Conservation (phyloP, 306 rosid genomes). For the Cicer judaicum region DNA sequence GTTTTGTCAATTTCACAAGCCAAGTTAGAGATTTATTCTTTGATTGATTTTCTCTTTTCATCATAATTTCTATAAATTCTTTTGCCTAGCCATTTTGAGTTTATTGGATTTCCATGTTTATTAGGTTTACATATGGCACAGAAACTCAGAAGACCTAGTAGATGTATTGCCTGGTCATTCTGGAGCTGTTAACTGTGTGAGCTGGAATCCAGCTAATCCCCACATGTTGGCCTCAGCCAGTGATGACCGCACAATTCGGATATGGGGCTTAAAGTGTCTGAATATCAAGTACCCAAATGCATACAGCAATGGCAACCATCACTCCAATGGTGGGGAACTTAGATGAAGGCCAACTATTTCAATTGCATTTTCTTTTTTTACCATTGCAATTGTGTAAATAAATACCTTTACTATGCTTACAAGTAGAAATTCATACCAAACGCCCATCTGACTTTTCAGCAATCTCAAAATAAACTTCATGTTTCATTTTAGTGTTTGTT, state of each 20-base stretch:
- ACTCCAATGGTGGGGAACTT: conserved; percentile 79
- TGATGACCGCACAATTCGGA: conserved; percentile 87
- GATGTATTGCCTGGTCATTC: conserved; percentile 86
- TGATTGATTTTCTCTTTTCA: neutral
- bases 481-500: conserved; percentile 29
- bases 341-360: conserved; percentile 45
- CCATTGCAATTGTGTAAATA: conserved; percentile 86
- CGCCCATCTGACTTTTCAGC: conserved; percentile 61
- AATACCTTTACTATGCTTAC: conserved; percentile 53
- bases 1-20: conserved; percentile 2
- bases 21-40: neutral
- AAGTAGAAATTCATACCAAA: conserved; percentile 66
- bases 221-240: conserved; percentile 98
- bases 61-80: conserved; percentile 2
- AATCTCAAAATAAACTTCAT: conserved; percentile 59
- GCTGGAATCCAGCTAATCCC: conserved; percentile 95
- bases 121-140: conserved; percentile 92
- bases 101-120: conserved; percentile 34
- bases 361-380: conserved; percentile 45
- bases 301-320: conserved; percentile 72
- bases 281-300: conserved; percentile 60
- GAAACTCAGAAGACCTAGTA: conserved; percentile 72
- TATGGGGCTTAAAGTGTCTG: conserved; percentile 85
- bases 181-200: conserved; percentile 94
- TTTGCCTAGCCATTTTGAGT: neutral